Conservation (phyloP, 495 filamentous ascomycete species). For the Trichoderma virens region DNA sequence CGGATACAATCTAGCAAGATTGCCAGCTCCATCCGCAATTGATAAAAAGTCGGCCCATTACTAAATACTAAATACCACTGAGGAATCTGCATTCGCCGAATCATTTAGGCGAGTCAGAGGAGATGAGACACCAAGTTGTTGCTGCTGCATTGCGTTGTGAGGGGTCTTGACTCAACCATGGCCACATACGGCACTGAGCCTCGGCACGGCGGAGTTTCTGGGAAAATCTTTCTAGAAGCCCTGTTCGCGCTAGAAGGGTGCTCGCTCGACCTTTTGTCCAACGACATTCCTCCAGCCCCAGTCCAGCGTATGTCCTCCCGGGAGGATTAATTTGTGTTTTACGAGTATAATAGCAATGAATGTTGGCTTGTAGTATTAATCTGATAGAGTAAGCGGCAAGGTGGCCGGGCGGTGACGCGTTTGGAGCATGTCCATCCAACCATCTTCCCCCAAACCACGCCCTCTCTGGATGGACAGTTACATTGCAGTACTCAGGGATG, state of each 20-base stretch:
- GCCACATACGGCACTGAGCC: not conserved
- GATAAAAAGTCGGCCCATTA: not conserved
- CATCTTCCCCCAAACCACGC: too few species aligned
- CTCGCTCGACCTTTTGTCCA: not conserved
- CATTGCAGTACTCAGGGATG: not conserved
- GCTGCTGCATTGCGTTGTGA: too few species aligned
- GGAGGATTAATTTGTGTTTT: too few species aligned
- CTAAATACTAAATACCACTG: too few species aligned
- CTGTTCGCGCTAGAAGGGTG: not conserved
- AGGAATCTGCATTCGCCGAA: not conserved
- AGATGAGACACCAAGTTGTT: not conserved
- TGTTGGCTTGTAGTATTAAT: too few species aligned
- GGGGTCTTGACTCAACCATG: not conserved
- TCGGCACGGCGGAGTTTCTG: not conserved
- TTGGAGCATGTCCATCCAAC: too few species aligned
- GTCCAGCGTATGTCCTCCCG: too few species aligned
- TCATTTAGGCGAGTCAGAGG: conserved; percentile 1
- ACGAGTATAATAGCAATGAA: too few species aligned
- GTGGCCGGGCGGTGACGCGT: too few species aligned
- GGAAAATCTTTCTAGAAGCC: not conserved
- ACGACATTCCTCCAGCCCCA: too few species aligned
- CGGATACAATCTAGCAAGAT: not conserved
- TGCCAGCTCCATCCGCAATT: not conserved
- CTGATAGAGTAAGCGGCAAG: too few species aligned
- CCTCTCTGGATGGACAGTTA: too few species aligned